phyloP scores from a whole-genome alignment of 2,329 filamentous ascomycete genomes.

The Colletotrichum endophyticum region DNA sequence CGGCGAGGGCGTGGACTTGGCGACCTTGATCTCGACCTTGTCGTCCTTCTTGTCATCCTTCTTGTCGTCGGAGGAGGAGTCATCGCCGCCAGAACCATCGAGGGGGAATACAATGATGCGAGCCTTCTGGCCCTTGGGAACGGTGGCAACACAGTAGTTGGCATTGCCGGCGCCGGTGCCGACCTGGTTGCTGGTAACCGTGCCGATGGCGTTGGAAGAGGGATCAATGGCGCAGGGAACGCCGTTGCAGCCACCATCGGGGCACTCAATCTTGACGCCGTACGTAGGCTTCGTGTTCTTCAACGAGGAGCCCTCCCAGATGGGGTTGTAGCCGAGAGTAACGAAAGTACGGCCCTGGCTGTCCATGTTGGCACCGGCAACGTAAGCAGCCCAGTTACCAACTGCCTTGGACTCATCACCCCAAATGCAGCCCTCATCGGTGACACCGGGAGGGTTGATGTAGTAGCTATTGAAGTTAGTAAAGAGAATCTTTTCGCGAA shows the following conservation, averaged over 20 bases:
- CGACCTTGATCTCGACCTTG: conserved; percentile 12
- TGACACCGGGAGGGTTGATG: conserved; percentile 75
- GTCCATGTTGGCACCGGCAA: conserved; percentile 77
- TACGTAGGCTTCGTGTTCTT: conserved; percentile 64
- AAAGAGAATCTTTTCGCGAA: not conserved
- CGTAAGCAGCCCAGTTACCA: conserved; percentile 81
- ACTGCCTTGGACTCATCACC: conserved; percentile 64
- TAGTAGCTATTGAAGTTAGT: conserved; percentile 62
- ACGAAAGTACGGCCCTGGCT: conserved; percentile 69
- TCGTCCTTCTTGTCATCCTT: conserved; percentile 5
- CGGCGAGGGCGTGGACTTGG: conserved; percentile 19
- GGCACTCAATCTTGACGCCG: conserved; percentile 74
- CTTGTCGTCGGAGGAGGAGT: conserved; percentile 12
- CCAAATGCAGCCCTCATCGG: conserved; percentile 73
- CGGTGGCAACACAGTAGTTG: conserved; percentile 78
- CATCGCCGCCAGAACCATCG: conserved; percentile 44
- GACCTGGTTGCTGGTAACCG: conserved; percentile 59
- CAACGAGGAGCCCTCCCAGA: conserved; percentile 65
- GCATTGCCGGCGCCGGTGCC: conserved; percentile 70
- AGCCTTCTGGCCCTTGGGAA: conserved; percentile 68
- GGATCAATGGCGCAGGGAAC: conserved; percentile 78
- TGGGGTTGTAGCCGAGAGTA: conserved; percentile 80
- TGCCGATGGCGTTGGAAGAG: conserved; percentile 56
- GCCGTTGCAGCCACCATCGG: conserved; percentile 69
- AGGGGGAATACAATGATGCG: conserved; percentile 67